phyloP scores from a whole-genome alignment of 768 basidiomycete species.

The Tubosaeta sp. region DNA sequence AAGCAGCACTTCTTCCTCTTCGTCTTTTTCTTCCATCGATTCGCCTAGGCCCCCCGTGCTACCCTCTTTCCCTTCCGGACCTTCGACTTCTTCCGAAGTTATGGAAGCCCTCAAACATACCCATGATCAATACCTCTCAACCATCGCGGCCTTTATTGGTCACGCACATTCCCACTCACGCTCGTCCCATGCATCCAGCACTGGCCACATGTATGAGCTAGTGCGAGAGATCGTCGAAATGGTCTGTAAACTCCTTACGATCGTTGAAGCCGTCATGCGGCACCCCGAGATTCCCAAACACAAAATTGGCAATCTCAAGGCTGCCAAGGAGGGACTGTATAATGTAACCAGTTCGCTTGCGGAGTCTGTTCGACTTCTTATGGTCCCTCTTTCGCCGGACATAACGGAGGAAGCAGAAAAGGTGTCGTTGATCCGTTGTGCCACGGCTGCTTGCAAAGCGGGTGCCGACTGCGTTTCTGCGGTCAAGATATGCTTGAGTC shows the following conservation, averaged over 20 bases:
- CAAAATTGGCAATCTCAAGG: conserved; percentile 60
- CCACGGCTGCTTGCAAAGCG: conserved; percentile 82
- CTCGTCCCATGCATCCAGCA: conserved; percentile 86
- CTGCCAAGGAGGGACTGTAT: conserved; percentile 79
- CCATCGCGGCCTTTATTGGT: conserved; percentile 96
- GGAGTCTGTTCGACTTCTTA: conserved; percentile 79
- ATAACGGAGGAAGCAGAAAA: conserved; percentile 82
- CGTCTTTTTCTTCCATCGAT: conserved; percentile 63
- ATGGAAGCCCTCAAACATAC: conserved; percentile 75
- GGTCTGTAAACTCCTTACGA: conserved; percentile 85
- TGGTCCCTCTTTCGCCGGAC: conserved; percentile 41
- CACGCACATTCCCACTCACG: conserved; percentile 93
- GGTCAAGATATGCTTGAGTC: conserved; percentile 76
- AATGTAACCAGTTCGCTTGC: conserved; percentile 82
- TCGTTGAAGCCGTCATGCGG: conserved; percentile 84
- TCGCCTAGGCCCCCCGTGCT: conserved; percentile 43
- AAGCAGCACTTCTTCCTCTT: conserved; percentile 70
- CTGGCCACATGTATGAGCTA: conserved; percentile 90
- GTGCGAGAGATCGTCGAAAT: conserved; percentile 93
- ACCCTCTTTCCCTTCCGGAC: conserved; percentile 65
- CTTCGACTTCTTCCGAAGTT: conserved; percentile 63
- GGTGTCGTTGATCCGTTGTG: conserved; percentile 69
- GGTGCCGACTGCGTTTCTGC: conserved; percentile 86
- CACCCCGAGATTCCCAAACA: conserved; percentile 65
- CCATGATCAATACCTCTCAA: conserved; percentile 88